Evolutionary conservation across 2,329 filamentous ascomycete species (phyloP), one percentile per base, ranked within the genome.

Genomic region (Alternaria solani): DNA sequence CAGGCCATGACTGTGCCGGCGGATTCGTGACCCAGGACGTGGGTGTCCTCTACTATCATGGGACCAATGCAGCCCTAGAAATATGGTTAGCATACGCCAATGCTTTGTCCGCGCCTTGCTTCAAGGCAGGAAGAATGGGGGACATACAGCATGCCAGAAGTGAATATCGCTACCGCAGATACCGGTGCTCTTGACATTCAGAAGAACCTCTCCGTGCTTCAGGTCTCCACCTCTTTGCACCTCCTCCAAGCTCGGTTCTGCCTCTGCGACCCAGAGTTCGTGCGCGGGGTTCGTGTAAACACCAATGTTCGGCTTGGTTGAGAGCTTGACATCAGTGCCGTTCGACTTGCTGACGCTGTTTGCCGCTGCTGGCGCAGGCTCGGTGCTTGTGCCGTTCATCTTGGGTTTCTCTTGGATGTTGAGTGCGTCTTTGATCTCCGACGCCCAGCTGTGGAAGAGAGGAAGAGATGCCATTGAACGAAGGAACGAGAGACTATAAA

Each of bases 131-230:
- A 23, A n/a, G 5, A 36, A 14, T 28, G 55, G 7, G 51, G 7
- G 51, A 66, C 75, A 18, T 73, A 77, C 94, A 51, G 91, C 91
- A 77, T 96, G 92, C 94, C 94, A 98, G 84, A 98, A 98, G 82
- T 98, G 94, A 57, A 98, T 90, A 80, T 97, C 94, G 62, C 84
- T 95, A 88, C 94, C 94, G 84, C 95, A 98, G 73, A 98, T 98
- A 58, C 95, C 95, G 7, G 94, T 97, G 81, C 92, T 96, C 81
- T 94, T 92, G 79, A 98, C 88, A 56, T 92, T 92, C 64, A 98
- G 80, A 26, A 92, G 93, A 49, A 97, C 93, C 81, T 97, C 91
- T 52, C 94, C 94, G 25, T 87, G 85, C 80, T 91, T 89, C 72
- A 97, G 82, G 51, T 84, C 85, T 54, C 88, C 90, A 32, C 86